Evolutionary conservation across 768 basidiomycete species (phyloP).

Genomic region (Postia placenta): DNA sequence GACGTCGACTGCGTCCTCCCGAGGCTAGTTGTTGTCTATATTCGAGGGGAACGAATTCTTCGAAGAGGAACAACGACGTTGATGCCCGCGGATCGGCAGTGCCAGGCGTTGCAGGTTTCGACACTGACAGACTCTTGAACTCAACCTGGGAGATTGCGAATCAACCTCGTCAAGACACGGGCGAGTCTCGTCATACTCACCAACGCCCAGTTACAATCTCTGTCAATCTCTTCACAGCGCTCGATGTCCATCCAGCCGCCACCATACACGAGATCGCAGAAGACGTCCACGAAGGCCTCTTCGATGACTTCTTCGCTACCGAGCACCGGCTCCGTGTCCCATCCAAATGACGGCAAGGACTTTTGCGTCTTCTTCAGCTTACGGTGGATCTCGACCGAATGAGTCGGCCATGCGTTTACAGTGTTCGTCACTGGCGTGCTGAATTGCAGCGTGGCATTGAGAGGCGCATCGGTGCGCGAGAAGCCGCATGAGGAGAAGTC

Average conservation of each 20-base stretch:
- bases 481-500: slow-evolving; percentile 87
- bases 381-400: slow-evolving; percentile 64
- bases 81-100: slow-evolving; percentile 64
- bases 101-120: slow-evolving; percentile 21
- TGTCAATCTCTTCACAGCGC: slow-evolving; percentile 64
- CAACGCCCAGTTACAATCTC: slow-evolving; percentile 90
- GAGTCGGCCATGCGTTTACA: slow-evolving; percentile 68
- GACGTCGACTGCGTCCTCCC: slow-evolving; percentile 42
- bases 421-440: slow-evolving; percentile 46
- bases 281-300: slow-evolving; percentile 84
- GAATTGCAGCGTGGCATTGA: slow-evolving; percentile 82
- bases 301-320: slow-evolving; percentile 81
- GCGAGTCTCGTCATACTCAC: slow-evolving; percentile 36
- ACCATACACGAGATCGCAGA: slow-evolving; percentile 76
- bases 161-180: neutral
- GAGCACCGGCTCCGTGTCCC: slow-evolving; percentile 84
- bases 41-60: slow-evolving; percentile 90
- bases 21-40: slow-evolving; percentile 71
- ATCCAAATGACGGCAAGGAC: slow-evolving; percentile 77
- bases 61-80: slow-evolving; percentile 73
- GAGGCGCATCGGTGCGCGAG: slow-evolving; percentile 66
- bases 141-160: slow-evolving; percentile 52
- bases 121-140: slow-evolving; percentile 69
- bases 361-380: slow-evolving; percentile 85
- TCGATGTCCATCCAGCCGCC: slow-evolving; percentile 84